These are phyloP conservation scores for Ogataea corticis DNA, from an alignment of 805 yeast species.

Conservation along the genomic window DNA sequence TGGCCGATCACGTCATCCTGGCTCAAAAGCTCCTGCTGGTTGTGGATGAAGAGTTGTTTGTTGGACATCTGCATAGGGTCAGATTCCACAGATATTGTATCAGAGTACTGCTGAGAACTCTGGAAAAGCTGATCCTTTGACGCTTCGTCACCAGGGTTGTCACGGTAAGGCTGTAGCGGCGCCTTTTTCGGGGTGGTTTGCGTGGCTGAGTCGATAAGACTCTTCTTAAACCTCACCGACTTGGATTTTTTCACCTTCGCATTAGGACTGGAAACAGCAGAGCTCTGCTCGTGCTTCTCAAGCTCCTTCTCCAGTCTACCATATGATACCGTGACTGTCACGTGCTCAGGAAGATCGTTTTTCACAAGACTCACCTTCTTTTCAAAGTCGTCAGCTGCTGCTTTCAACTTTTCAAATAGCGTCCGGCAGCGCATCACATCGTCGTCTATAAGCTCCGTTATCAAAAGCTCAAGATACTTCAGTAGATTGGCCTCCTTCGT, in stretches of 20 bases:
- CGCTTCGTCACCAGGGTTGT: conserved; percentile 9
- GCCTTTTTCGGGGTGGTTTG: neutral
- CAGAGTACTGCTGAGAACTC: conserved; percentile 5
- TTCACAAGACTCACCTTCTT: conserved; percentile 1
- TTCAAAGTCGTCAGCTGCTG: conserved; percentile 5
- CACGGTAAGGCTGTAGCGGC: conserved; percentile 13
- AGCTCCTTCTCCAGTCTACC: conserved; percentile 6
- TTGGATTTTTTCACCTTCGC: conserved; percentile 20
- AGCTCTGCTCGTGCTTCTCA: neutral
- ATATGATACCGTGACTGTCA: conserved; percentile 2
- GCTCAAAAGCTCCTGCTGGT: conserved; percentile 47
- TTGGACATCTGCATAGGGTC: conserved; percentile 26
- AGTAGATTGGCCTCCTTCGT: conserved; percentile 14
- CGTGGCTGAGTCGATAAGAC: conserved; percentile 21
- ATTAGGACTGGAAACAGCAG: conserved; percentile 1
- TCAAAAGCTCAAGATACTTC: conserved; percentile 17
- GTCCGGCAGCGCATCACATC: neutral
- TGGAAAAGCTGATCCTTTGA: conserved; percentile 12
- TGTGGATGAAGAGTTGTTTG: conserved; percentile 33
- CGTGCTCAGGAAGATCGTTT: conserved; percentile 10
- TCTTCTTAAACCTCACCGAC: conserved; percentile 28
- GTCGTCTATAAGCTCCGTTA: conserved; percentile 16
- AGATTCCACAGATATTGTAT: conserved; percentile 2
- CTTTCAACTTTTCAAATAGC: conserved; percentile 4
- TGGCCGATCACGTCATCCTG: conserved; percentile 47